Conservation (phyloP, 768 basidiomycete species). For the Auriscalpium vulgare region DNA sequence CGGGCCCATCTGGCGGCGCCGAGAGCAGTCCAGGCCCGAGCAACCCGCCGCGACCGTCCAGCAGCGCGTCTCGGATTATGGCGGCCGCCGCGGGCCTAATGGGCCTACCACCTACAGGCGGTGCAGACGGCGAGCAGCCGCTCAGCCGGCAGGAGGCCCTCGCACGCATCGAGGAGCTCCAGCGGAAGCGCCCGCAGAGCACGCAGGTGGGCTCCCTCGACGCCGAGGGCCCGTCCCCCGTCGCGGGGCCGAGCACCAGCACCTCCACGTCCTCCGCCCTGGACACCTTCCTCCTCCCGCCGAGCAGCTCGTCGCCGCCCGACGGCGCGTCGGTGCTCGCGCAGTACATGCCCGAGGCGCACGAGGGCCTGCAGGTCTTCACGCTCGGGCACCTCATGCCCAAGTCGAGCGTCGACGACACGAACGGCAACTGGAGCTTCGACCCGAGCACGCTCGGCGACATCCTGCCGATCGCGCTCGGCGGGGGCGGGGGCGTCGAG, state of each 20-base stretch:
- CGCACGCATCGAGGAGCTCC: slow-evolving; percentile 46
- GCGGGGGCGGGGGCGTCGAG: background rate
- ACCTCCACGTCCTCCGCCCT: slow-evolving; percentile 10
- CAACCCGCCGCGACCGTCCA: slow-evolving; percentile 16
- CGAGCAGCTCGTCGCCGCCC: background rate
- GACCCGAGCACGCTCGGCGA: slow-evolving; percentile 30
- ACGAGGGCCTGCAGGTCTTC: slow-evolving; percentile 72
- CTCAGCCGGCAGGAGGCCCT: slow-evolving; percentile 38
- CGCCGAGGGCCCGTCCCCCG: slow-evolving; percentile 4
- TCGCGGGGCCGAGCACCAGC: slow-evolving; percentile 7
- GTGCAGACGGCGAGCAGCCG: slow-evolving; percentile 18
- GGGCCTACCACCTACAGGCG: slow-evolving; percentile 10
- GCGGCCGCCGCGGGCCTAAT: slow-evolving; percentile 25
- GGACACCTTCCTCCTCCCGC: background rate
- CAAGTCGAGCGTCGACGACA: slow-evolving; percentile 39
- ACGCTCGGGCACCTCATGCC: slow-evolving; percentile 75
- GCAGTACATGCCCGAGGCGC: slow-evolving; percentile 18
- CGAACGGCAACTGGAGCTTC: slow-evolving; percentile 55
- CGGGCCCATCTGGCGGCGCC: background rate
- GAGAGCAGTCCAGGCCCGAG: background rate
- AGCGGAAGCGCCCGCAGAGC: slow-evolving; percentile 19
- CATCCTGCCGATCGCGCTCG: slow-evolving; percentile 4
- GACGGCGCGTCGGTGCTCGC: slow-evolving; percentile 14
- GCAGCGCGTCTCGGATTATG: slow-evolving; percentile 22
- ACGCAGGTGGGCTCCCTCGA: background rate